phyloP scores from a whole-genome alignment of 768 basidiomycete genomes.

The Filobasidium wieringae region DNA sequence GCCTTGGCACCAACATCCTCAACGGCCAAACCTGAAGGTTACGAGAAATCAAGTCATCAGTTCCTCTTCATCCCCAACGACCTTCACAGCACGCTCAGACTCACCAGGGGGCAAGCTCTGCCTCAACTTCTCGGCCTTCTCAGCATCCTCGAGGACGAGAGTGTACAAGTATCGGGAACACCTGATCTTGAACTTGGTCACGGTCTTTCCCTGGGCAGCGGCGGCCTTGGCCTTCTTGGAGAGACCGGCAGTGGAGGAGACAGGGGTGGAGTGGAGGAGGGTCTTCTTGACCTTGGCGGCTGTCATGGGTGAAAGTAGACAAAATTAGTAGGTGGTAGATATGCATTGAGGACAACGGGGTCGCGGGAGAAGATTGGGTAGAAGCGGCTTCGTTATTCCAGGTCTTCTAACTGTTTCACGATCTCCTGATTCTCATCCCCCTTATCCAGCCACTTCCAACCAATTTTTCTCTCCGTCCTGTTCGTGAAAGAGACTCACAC shows the following conservation, averaged over 20 bases:
- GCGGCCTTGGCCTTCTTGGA: constrained; percentile 29
- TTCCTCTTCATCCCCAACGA: background rate
- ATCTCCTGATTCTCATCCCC: background rate
- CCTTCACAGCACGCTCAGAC: constrained; percentile 27
- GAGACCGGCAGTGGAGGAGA: constrained; percentile 17
- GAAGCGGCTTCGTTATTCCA: too few species aligned
- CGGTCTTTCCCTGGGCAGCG: constrained; percentile 23
- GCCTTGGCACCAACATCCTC: constrained; percentile 4
- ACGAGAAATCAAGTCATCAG: background rate
- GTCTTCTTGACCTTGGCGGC: constrained; percentile 98
- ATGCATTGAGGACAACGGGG: background rate
- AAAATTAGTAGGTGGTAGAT: too few species aligned
- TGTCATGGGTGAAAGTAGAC: constrained; percentile 42
- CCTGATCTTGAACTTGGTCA: constrained; percentile 96
- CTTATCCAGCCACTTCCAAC: background rate
- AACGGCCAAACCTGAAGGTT: constrained; percentile 3
- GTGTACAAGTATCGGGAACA: constrained; percentile 82
- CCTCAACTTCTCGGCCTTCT: constrained; percentile 96
- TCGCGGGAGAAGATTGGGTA: constrained; percentile 1
- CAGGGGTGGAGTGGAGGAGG: constrained; percentile 20
- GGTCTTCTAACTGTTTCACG: background rate
- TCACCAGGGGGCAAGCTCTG: constrained; percentile 87
- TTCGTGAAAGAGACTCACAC: constrained; percentile 49
- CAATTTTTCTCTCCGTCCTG: background rate
- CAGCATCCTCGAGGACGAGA: constrained; percentile 84